Evolutionary conservation across 2,329 filamentous ascomycete species (phyloP).

Genomic region (Celoporthe dispersa): DNA sequence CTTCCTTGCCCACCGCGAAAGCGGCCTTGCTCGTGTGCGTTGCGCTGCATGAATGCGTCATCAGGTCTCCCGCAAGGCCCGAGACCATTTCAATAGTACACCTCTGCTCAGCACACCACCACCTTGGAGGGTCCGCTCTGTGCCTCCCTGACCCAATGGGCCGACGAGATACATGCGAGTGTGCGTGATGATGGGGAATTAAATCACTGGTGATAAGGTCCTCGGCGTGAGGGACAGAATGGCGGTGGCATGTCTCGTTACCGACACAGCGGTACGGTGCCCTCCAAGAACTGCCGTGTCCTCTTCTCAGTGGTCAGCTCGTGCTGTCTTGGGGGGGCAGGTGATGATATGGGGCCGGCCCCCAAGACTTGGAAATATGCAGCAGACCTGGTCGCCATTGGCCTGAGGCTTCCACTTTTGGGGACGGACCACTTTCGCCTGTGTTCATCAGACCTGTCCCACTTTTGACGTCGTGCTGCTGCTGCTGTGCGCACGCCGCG

Average conservation of each 20-base stretch:
- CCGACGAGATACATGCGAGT: background rate
- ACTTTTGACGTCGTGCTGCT: conserved; percentile 6
- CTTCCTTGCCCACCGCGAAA: background rate
- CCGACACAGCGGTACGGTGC: background rate
- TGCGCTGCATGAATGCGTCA: conserved; percentile 1
- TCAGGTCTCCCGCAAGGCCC: background rate
- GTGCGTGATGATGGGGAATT: background rate
- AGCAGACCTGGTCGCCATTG: background rate
- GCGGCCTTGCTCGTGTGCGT: background rate
- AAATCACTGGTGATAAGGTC: too few species aligned
- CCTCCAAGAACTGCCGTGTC: conserved; percentile 8
- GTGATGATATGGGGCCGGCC: background rate
- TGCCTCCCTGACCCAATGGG: background rate
- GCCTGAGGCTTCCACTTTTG: background rate
- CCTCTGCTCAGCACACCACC: too few species aligned
- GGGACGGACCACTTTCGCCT: background rate
- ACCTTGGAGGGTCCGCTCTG: background rate
- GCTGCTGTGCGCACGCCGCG: background rate
- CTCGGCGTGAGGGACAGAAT: background rate
- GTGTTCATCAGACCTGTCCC: background rate
- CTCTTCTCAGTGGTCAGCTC: background rate
- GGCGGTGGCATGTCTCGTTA: background rate
- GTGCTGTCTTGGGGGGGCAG: background rate
- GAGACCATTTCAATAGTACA: background rate
- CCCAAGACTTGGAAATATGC: background rate